These are phyloP conservation scores for Hydrangea macrophylla DNA, from an alignment of 148 eudicot genomes.

Conservation along the genomic window DNA sequence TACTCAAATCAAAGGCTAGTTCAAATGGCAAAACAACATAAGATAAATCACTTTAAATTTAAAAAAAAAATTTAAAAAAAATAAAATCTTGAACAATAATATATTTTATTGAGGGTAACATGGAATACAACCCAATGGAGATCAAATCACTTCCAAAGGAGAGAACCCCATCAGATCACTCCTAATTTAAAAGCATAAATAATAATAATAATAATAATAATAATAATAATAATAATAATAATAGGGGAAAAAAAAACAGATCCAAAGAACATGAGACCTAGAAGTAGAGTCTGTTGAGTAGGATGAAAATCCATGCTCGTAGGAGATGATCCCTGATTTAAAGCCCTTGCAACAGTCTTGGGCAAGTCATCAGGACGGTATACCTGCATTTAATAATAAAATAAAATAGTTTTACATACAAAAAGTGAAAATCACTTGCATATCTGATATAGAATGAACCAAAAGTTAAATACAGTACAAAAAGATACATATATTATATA, in stretches of 20 bases:
- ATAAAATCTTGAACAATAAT: no score
- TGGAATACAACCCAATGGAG: no score
- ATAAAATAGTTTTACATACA: no score
- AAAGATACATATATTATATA: neutral
- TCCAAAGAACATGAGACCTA: slow-evolving; percentile 46
- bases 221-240: neutral
- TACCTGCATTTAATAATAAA: no score
- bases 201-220: no score
- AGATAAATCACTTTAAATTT: slow-evolving; percentile 5
- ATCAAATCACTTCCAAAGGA: no score
- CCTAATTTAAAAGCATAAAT: no score
- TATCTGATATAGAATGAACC: neutral
- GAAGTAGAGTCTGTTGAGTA: slow-evolving; percentile 60
- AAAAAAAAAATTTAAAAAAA: no score
- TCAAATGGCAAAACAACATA: slow-evolving; percentile 6
- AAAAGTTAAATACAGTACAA: neutral
- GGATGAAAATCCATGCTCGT: slow-evolving; percentile 98
- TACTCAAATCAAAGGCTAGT: slow-evolving; percentile 3
- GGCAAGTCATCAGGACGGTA: slow-evolving; percentile 68
- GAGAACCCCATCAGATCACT: no score
- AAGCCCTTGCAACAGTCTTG: slow-evolving; percentile 62
- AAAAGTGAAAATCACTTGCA: slow-evolving; percentile 63
- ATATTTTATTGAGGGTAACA: no score
- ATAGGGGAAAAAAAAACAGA: neutral
- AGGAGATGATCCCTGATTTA: slow-evolving; percentile 72